phyloP scores from a whole-genome alignment of 441 rosid genomes.

The Euphorbia celastroides region DNA sequence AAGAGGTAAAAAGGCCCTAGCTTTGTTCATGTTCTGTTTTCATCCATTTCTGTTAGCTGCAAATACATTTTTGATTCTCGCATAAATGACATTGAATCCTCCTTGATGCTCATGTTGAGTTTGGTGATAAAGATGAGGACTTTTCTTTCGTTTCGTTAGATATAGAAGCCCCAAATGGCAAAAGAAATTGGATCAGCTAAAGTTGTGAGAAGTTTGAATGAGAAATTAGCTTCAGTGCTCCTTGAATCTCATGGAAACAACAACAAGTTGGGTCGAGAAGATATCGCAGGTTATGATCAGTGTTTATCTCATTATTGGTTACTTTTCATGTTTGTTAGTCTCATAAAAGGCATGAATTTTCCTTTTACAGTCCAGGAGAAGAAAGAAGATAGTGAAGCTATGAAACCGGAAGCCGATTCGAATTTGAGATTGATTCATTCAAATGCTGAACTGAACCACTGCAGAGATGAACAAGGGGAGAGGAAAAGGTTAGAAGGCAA shows the following conservation, averaged over 20 bases:
- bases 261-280: constrained; percentile 62
- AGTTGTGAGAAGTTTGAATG: constrained; percentile 46
- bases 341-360: not conserved
- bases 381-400: constrained; percentile 64
- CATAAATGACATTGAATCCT: not conserved
- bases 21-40: not conserved
- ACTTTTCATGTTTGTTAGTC: constrained; percentile 1
- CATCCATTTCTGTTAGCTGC: not conserved
- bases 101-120: not conserved
- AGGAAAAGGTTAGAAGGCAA: constrained; percentile 55
- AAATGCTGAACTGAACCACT: constrained; percentile 71
- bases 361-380: constrained; percentile 64
- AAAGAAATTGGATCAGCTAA: constrained; percentile 47
- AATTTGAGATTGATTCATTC: constrained; percentile 54
- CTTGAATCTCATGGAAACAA: constrained; percentile 61
- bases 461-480: constrained; percentile 58
- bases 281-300: constrained; percentile 47
- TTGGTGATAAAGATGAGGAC: not conserved
- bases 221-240: constrained; percentile 54
- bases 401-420: constrained; percentile 42
- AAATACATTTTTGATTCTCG: not conserved
- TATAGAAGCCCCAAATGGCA: constrained; percentile 33
- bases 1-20: constrained; percentile 42
- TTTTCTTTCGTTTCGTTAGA: constrained; percentile 21
- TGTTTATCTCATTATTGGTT: not conserved